These are phyloP conservation scores for Yamadazyma diospyri DNA, from an alignment of 1,139 yeast species.

Conservation along the genomic window DNA sequence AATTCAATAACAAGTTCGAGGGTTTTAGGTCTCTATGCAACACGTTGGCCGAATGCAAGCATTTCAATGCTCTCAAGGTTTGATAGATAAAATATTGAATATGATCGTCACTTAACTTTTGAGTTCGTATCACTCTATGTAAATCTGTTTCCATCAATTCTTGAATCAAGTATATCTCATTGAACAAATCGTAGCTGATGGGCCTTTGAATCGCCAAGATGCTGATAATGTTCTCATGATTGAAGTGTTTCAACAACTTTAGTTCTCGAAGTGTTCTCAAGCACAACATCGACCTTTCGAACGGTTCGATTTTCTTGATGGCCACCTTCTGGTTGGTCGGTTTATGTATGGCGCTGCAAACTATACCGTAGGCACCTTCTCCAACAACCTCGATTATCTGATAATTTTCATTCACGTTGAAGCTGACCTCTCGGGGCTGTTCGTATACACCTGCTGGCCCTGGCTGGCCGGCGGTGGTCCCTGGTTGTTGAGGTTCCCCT, in stretches of 20 bases:
- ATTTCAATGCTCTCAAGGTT: slow-evolving; percentile 82
- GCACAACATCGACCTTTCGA: slow-evolving; percentile 89
- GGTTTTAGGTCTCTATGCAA: slow-evolving; percentile 94
- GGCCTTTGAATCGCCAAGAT: slow-evolving; percentile 92
- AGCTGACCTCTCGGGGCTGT: slow-evolving; percentile 52
- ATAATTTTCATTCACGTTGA: slow-evolving; percentile 85
- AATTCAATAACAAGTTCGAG: slow-evolving; percentile 76
- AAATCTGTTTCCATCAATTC: slow-evolving; percentile 96
- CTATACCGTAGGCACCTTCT: slow-evolving; percentile 98
- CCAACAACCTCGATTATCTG: slow-evolving; percentile 85
- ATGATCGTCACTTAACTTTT: slow-evolving; percentile 83
- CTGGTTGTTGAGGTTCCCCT: slow-evolving; percentile 8
- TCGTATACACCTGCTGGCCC: slow-evolving; percentile 1
- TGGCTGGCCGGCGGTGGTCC: slow-evolving; percentile 7
- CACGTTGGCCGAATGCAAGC: slow-evolving; percentile 87
- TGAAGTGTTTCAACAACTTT: slow-evolving; percentile 81
- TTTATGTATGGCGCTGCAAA: slow-evolving; percentile 85
- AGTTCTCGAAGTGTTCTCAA: slow-evolving; percentile 86
- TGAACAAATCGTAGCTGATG: slow-evolving; percentile 64
- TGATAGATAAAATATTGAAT: slow-evolving; percentile 92
- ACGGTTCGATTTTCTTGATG: slow-evolving; percentile 91
- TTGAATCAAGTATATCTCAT: slow-evolving; percentile 88
- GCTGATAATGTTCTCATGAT: slow-evolving; percentile 87
- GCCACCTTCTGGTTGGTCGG: slow-evolving; percentile 92
- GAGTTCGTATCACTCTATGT: slow-evolving; percentile 86